Evolutionary conservation across 768 basidiomycete species (phyloP), one percentile per base, ranked within the genome.

Genomic region (Suillus hirtellus): DNA sequence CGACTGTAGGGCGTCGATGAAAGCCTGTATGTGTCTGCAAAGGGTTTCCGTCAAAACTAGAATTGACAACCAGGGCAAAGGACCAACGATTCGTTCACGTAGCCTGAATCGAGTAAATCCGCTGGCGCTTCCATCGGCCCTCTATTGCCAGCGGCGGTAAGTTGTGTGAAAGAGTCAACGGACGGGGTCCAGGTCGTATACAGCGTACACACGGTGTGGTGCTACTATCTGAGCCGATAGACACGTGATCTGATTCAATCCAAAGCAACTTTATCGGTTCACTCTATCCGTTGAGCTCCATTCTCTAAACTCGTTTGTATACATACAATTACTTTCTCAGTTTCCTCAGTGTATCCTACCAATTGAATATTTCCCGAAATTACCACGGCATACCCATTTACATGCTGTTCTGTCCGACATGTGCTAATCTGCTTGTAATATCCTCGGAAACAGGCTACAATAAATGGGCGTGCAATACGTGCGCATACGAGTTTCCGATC

Each of bases 331-430:
- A n/a, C 34, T 53, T 50, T 50, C 49, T 50, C 49, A 50, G 50
- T 34, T 17, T 52, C 31, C 10, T 31, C 17, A 34, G 31, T n/a
- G 19, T 53, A 19, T 53, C 11, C 10, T n/a, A 53, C 11, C 24
- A 49, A 27, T 49, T 19, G 11, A n/a, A 12, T 34, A n/a, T n/a
- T 31, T 15, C 27, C 21, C 3, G 15, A 55, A 38, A 2, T 21
- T 27, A 40, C 10, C 56, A 19, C 40, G 19, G 17, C 40, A 58
- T 31, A 58, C 24, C 38, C 27, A 38, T 27, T 27, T 27, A 19
- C 40, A 96, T 96, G 94, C 81, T 96, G 40, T 96, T 96, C 81
- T 98, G 96, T 73, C 96, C 96, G 34, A 93, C 89, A 60, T 99
- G 96, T 70, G 88, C 92, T 42, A 99, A 98, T 75, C 81, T 93